These are phyloP conservation scores for Phoma herbarum DNA, from an alignment of 2,329 filamentous ascomycete genomes.

Conservation along the genomic window DNA sequence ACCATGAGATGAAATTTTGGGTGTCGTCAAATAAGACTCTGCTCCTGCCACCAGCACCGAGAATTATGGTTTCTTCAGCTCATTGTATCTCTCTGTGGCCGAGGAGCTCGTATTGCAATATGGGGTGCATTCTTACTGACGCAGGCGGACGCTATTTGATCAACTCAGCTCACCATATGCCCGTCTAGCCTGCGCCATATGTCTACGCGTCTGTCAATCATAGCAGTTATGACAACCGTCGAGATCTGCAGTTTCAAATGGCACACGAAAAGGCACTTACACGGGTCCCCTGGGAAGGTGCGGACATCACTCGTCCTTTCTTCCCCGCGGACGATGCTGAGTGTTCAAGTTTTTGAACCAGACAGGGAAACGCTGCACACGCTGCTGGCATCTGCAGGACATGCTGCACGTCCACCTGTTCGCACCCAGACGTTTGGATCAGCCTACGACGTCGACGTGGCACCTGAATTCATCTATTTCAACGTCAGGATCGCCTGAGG, in stretches of 20 bases:
- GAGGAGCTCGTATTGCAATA: too few relatives aligned
- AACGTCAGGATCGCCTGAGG: constrained; percentile 2
- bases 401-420: constrained; percentile 6
- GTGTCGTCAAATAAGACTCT: neutral
- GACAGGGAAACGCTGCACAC: constrained; percentile 7
- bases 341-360: neutral
- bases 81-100: neutral
- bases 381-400: constrained; percentile 3
- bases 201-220: neutral
- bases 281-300: neutral
- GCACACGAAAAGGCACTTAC: neutral
- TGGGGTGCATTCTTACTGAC: neutral
- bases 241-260: neutral
- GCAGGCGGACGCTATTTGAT: neutral
- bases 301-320: neutral
- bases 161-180: neutral
- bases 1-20: too few relatives aligned
- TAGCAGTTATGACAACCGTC: neutral
- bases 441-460: constrained; percentile 9
- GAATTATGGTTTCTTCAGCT: neutral
- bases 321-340: neutral
- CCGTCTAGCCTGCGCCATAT: neutral
- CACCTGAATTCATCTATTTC: constrained; percentile 9
- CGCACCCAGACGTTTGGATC: neutral
- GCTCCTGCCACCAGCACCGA: neutral